phyloP scores from a whole-genome alignment of 2,329 filamentous ascomycete species.

The Fusarium tuaranense region DNA sequence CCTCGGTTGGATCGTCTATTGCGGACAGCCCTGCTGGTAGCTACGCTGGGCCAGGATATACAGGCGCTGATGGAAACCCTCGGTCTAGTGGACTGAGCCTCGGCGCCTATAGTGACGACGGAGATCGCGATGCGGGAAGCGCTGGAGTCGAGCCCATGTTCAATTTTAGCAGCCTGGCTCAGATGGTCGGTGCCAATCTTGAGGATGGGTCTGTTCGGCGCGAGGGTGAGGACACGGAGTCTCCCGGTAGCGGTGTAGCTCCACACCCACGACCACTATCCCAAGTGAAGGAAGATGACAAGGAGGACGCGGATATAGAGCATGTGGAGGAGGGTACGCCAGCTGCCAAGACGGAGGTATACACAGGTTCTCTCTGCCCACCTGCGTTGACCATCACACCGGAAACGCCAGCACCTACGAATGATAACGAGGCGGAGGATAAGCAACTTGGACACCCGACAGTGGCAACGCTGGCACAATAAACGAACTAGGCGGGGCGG shows the following conservation, averaged over 20 bases:
- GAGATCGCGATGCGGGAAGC: slow-evolving; percentile 63
- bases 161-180: slow-evolving; percentile 89
- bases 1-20: slow-evolving; percentile 83
- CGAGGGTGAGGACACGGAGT: slow-evolving; percentile 43
- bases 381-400: slow-evolving; percentile 63
- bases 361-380: slow-evolving; percentile 34
- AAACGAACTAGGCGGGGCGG: neutral
- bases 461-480: slow-evolving; percentile 45
- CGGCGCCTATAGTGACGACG: slow-evolving; percentile 59
- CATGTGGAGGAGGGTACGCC: slow-evolving; percentile 42
- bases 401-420: slow-evolving; percentile 57
- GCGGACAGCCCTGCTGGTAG: slow-evolving; percentile 73
- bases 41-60: slow-evolving; percentile 52
- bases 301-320: slow-evolving; percentile 49
- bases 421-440: slow-evolving; percentile 50
- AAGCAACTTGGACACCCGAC: slow-evolving; percentile 59
- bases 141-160: slow-evolving; percentile 81
- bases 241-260: slow-evolving; percentile 26
- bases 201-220: slow-evolving; percentile 56
- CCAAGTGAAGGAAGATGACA: slow-evolving; percentile 54
- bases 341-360: slow-evolving; percentile 7
- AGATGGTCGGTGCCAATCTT: slow-evolving; percentile 79
- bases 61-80: slow-evolving; percentile 56
- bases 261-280: slow-evolving; percentile 46
- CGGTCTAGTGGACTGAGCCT: slow-evolving; percentile 67